Evolutionary conservation across 164 flowering plant genomes (phyloP).

Genomic region (Nymphaea colorata): DNA sequence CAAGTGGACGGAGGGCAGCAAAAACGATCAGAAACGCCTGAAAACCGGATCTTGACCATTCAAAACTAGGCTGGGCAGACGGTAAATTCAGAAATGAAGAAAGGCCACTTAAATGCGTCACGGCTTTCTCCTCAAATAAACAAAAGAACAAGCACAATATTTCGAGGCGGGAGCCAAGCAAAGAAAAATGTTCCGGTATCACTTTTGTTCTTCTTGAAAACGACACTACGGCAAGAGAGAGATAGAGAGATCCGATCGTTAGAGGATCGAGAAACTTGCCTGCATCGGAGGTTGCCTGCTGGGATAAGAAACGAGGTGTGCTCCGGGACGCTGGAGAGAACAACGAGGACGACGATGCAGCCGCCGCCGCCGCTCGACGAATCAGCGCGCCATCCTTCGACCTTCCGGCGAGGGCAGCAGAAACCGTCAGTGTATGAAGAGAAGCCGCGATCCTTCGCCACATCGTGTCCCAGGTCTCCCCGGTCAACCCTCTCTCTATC

Average conservation of each 20-base stretch:
- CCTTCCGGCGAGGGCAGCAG: neutral
- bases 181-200: neutral
- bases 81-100: too few species aligned
- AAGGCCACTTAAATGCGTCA: too few species aligned
- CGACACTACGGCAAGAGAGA: neutral
- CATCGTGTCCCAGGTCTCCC: neutral
- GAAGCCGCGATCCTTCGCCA: neutral
- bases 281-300: neutral
- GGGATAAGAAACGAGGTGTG: neutral
- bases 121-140: too few species aligned
- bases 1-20: too few species aligned
- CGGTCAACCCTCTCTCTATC: constrained; percentile 2
- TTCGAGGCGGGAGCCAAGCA: too few species aligned
- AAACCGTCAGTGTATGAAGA: neutral
- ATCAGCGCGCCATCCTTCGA: neutral
- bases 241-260: neutral
- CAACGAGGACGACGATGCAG: neutral
- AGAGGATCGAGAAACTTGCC: neutral
- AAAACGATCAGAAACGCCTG: too few species aligned
- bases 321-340: neutral
- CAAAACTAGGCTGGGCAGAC: too few species aligned
- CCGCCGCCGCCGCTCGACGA: neutral
- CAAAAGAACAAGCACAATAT: too few species aligned
- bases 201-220: neutral
- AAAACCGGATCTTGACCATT: too few species aligned